Evolutionary conservation across 495 filamentous ascomycete species (phyloP).

Genomic region (Hypomontagnella monticulosa): DNA sequence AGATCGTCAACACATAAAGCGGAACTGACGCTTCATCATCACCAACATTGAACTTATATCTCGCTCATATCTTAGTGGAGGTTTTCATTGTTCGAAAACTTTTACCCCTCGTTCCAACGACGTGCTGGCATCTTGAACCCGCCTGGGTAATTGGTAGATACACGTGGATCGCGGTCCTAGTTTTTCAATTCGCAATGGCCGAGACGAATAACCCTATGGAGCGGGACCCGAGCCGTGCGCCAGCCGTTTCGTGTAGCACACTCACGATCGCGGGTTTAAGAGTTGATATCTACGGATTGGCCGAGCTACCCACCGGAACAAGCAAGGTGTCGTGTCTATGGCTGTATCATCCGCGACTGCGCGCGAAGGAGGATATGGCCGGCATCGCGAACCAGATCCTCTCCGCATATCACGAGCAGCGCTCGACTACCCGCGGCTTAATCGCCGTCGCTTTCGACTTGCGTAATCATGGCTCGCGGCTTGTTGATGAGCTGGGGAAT

Average conservation of each 20-base stretch:
- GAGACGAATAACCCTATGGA: slow-evolving; percentile 46
- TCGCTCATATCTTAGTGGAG: no score
- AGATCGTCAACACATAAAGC: no score
- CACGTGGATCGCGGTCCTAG: no score
- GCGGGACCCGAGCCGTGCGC: slow-evolving; percentile 33
- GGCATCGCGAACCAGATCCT: slow-evolving; percentile 52
- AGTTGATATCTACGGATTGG: slow-evolving; percentile 79
- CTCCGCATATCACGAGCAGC: slow-evolving; percentile 44
- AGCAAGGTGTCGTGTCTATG: slow-evolving; percentile 75
- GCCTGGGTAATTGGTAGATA: no score
- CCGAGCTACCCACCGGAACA: slow-evolving; percentile 68
- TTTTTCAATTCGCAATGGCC: slow-evolving; percentile 20
- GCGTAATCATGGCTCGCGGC: slow-evolving; percentile 84
- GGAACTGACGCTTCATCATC: no score
- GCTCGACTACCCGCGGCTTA: slow-evolving; percentile 56
- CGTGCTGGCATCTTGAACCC: no score
- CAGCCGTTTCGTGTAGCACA: slow-evolving; percentile 66
- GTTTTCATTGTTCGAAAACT: no score
- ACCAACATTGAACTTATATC: no score
- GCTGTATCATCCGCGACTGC: slow-evolving; percentile 83
- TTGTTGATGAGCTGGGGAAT: slow-evolving; percentile 68
- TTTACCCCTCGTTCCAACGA: no score
- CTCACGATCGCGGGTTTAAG: slow-evolving; percentile 79
- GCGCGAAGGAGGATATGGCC: slow-evolving; percentile 75
- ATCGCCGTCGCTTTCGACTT: slow-evolving; percentile 88